These are phyloP conservation scores for Alternaria viburni DNA, from an alignment of 2,329 filamentous ascomycete genomes.

Conservation along the genomic window DNA sequence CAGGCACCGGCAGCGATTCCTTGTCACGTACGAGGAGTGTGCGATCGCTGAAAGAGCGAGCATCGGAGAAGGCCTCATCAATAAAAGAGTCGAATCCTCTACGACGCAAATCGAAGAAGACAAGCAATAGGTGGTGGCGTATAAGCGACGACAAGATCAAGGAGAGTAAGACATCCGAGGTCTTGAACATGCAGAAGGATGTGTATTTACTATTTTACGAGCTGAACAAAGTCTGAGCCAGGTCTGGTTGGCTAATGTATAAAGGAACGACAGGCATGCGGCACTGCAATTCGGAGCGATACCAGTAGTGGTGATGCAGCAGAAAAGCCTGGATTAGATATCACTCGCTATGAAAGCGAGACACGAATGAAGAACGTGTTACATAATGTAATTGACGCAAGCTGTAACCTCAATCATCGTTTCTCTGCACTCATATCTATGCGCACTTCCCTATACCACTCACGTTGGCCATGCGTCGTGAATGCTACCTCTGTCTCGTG, in stretches of 20 bases:
- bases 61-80: constrained; percentile 34
- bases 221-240: constrained; percentile 60
- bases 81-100: constrained; percentile 55
- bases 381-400: not conserved
- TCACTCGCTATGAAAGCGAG: not conserved
- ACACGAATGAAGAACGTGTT: not conserved
- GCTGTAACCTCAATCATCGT: too few species aligned
- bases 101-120: constrained; percentile 64
- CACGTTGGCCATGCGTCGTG: not conserved
- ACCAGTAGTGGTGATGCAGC: not conserved
- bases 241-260: not conserved
- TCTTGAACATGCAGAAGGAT: constrained; percentile 91
- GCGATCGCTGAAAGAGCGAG: constrained; percentile 43
- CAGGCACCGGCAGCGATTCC: constrained; percentile 20
- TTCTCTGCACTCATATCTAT: too few species aligned
- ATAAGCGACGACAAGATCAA: constrained; percentile 98
- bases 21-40: constrained; percentile 34
- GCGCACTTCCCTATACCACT: not conserved
- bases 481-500: not conserved
- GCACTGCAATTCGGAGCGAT: not conserved
- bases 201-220: constrained; percentile 98
- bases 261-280: not conserved
- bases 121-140: constrained; percentile 88
- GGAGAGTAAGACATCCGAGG: constrained; percentile 89
- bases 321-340: not conserved